These are phyloP conservation scores for Hymenoscyphus infarciens DNA, from an alignment of 2,329 filamentous ascomycete genomes.

Conservation along the genomic window DNA sequence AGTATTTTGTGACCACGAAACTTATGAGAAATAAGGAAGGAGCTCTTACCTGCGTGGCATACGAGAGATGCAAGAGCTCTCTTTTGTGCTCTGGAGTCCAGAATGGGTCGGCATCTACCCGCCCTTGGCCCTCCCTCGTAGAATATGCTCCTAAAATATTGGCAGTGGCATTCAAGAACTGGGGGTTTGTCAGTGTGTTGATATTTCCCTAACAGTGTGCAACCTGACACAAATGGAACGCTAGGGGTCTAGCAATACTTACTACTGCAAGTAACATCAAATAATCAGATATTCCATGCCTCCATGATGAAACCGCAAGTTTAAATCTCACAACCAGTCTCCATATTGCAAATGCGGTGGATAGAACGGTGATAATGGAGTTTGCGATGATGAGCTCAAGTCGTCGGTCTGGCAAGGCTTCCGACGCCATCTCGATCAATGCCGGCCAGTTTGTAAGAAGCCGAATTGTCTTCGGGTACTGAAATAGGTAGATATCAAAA, in stretches of 20 bases:
- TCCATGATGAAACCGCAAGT: not conserved
- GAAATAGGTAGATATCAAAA: not conserved
- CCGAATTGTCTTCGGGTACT: not conserved
- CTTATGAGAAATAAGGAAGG: not conserved
- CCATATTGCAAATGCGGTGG: constrained; percentile 3
- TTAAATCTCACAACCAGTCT: constrained; percentile 3
- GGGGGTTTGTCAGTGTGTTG: not conserved
- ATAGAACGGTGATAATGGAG: not conserved
- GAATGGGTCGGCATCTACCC: constrained; percentile 1
- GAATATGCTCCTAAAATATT: not conserved
- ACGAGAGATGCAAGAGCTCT: not conserved
- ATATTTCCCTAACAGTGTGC: not conserved
- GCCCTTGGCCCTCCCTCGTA: not conserved
- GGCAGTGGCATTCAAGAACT: constrained; percentile 1
- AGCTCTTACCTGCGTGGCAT: not conserved
- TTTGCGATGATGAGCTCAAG: not conserved
- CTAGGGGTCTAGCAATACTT: not conserved
- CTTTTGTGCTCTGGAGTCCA: not conserved
- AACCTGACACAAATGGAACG: not conserved
- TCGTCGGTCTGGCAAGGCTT: constrained; percentile 2
- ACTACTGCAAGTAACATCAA: constrained; percentile 1
- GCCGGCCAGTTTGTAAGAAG: not conserved
- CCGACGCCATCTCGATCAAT: not conserved
- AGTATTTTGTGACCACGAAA: too few relatives aligned
- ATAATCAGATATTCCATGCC: constrained; percentile 1